Evolutionary conservation across 352 stramenopile genomes (phyloP).

Genomic region (Globisporangium spinosum): DNA sequence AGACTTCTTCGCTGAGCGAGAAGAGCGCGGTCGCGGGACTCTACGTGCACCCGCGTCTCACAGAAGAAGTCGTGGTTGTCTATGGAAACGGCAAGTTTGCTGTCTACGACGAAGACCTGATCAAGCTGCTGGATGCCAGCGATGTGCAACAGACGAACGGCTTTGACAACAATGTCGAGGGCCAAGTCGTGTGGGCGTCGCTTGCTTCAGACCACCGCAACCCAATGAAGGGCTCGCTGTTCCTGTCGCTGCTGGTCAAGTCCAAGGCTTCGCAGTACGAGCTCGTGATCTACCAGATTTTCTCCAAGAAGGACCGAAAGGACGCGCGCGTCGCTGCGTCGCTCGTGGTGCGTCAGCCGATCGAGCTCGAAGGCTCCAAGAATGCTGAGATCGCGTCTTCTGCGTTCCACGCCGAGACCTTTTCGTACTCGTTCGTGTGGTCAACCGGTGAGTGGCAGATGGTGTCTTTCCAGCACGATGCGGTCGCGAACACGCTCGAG

Average conservation of each 20-base stretch:
- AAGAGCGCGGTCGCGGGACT: slow-evolving; percentile 34
- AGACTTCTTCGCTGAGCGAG: slow-evolving; percentile 31
- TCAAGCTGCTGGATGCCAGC: slow-evolving; percentile 38
- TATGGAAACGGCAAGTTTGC: slow-evolving; percentile 61
- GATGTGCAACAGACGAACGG: slow-evolving; percentile 13
- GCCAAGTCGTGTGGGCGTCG: slow-evolving; percentile 46
- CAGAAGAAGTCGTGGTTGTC: slow-evolving; percentile 60
- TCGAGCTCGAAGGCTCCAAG: slow-evolving; percentile 16
- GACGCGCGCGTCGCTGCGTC: slow-evolving; percentile 31
- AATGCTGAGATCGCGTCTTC: slow-evolving; percentile 32
- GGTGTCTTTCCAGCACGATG: slow-evolving; percentile 45
- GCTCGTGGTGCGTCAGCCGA: slow-evolving; percentile 32
- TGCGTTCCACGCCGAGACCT: slow-evolving; percentile 68
- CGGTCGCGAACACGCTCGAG: slow-evolving; percentile 38
- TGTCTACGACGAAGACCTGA: slow-evolving; percentile 51
- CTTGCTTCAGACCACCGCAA: slow-evolving; percentile 55
- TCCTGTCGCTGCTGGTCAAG: slow-evolving; percentile 59
- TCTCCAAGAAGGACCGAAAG: slow-evolving; percentile 31
- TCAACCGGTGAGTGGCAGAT: slow-evolving; percentile 55
- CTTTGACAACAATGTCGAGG: slow-evolving; percentile 16
- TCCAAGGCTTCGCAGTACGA: slow-evolving; percentile 35
- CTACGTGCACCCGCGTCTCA: slow-evolving; percentile 59
- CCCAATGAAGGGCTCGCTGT: slow-evolving; percentile 52
- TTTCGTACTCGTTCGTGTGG: slow-evolving; percentile 66
- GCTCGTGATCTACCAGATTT: slow-evolving; percentile 56